Evolutionary conservation across 2,329 filamentous ascomycete genomes (phyloP), one percentile per base, ranked within the genome.

Genomic region (Diaporthe humulicola): DNA sequence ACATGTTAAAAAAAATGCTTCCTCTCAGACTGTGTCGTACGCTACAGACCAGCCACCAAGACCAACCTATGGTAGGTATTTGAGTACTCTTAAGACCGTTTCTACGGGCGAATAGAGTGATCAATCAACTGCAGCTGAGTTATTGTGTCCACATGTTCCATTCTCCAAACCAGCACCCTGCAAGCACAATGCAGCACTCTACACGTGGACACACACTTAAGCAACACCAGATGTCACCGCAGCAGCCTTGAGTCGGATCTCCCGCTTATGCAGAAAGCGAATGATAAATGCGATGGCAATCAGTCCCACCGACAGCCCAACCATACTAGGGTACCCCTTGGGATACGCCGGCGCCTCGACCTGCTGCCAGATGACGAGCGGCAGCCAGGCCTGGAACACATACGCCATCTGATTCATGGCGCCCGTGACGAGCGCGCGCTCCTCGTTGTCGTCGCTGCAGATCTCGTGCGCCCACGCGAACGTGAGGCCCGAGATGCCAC

Each of bases 361-460:
- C 79, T 92, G 90, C 82, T 91, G 89, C 92, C 91, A 93, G 14
- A 93, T 87, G 12, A 93, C 80, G 42, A 93, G 85, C 9, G 93
- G 93, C 56, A 94, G 80, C 92, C 92, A 94, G 0, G 92, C 90
- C 79, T 94, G 91, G 57, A 94, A 82, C 14, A 93, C 91, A 75
- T 93, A 93, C 0, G 91, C 92, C 84, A 94, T 88, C 79, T 92
- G 88, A 75, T 94, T 94, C 90, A 94, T 94, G 22, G 86, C 83
- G 0, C 87, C 92, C 0, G 92, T 88, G 0, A 94, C 91, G 5
- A 94, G 75, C 0, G 92, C 91, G 14, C 92, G 85, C 82, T 94
- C 92, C 81, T 94, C 92, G 72, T 91, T 88, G 75, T 88, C 86
- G 15, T 84, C 86, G 50, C 81, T 83, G 78, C 86, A 88, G 56